Evolutionary conservation across 2,329 filamentous ascomycete species (phyloP), one percentile per base, ranked within the genome.

Genomic region (Clarireedia paspali): DNA sequence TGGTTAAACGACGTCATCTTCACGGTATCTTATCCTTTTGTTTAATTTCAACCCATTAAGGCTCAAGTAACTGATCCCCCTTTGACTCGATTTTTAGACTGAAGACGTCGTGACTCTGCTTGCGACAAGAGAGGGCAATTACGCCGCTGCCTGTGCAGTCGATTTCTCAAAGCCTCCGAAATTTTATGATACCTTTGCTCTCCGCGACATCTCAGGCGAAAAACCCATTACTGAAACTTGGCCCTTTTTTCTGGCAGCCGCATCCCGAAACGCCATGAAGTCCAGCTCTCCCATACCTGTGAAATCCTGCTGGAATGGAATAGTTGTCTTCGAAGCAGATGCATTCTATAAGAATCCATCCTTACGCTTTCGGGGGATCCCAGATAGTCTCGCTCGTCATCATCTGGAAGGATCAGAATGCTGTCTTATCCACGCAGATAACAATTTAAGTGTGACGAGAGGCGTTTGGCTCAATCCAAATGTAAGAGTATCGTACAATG

Each of bases 401-500:
- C 86, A 89, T 65, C 74, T 91, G 26, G 88, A 91, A 69, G 88
- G 77, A n/a, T 87, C 83, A 14, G 88, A 91, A 70, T 91, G 87
- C 73, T 91, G 88, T 69, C 78, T 91, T 52, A 83, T 89, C 54
- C 87, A 89, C 66, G 81, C 82, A 2, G 87, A 89, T 64, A 89
- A 89, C 63, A 76, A 1, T 15, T 50, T 64, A 7, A 47, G 56
- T 2, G 20, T 17, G 7, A 53, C 62, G 45, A 62, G 73, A 54
- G 83, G 86, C 50, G 81, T 89, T 5, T 89, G 76, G 68, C 66
- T 89, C 40, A 90, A 90, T 67, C 84, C 86, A 1, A 77, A 77
- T 12, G 85, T 89, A 10, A 75, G 84, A 7, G 86, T 89, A 5
- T 84, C 77, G 2, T 89, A 89, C 66, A 81, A 75, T 59, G 67